Conservation (phyloP, 164 flowering plant species). For the Echeveria elegans region DNA sequence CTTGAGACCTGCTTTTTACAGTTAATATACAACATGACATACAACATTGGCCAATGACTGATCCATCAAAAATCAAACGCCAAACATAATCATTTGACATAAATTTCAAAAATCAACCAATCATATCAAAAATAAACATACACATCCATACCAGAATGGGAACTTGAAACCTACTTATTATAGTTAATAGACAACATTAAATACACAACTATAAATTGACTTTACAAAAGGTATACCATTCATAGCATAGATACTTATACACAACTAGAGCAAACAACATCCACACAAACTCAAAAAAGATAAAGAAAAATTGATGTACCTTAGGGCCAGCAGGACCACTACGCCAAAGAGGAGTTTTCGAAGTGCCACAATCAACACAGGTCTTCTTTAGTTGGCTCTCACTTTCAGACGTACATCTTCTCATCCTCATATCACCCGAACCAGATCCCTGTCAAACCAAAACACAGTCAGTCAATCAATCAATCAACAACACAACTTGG, state of each 20-base stretch:
- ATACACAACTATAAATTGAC: neutral
- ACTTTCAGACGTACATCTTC: neutral
- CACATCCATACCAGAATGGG: neutral
- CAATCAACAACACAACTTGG: neutral
- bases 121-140: neutral
- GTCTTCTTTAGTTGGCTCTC: conserved; percentile 1
- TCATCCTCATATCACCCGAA: neutral
- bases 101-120: neutral
- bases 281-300: neutral
- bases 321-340: conserved; percentile 4
- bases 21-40: neutral
- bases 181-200: neutral
- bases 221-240: neutral
- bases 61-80: neutral
- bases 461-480: neutral
- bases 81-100: neutral
- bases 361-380: conserved; percentile 1
- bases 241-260: neutral
- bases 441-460: neutral
- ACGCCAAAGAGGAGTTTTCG: neutral
- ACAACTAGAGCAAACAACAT: neutral
- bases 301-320: neutral
- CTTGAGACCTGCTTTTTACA: neutral
- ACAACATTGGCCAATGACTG: neutral
- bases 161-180: neutral